These are phyloP conservation scores for Diaporthe sp. DNA, from an alignment of 2,329 filamentous ascomycete species.

Conservation along the genomic window DNA sequence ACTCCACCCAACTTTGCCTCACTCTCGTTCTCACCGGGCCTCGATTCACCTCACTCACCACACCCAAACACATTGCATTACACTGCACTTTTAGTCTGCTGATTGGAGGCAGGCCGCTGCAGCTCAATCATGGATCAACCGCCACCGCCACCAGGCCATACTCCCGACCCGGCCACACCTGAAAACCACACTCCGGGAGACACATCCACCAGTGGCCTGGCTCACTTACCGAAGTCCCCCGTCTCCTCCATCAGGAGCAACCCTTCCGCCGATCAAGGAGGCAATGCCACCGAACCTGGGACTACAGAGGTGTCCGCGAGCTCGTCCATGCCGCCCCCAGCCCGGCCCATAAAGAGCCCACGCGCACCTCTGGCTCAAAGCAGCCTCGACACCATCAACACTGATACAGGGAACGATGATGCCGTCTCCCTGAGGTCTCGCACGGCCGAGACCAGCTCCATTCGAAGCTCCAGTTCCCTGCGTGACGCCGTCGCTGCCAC, in stretches of 20 bases:
- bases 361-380: slow-evolving; percentile 57
- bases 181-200: slow-evolving; percentile 13
- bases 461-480: slow-evolving; percentile 27
- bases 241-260: slow-evolving; percentile 53
- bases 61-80: background rate
- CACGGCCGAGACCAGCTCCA: slow-evolving; percentile 10
- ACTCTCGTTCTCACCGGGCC: background rate
- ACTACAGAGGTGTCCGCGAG: slow-evolving; percentile 71
- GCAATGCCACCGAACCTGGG: slow-evolving; percentile 65
- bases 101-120: background rate
- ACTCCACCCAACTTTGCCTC: slow-evolving; percentile 6
- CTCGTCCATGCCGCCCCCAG: slow-evolving; percentile 72
- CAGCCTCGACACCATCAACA: slow-evolving; percentile 59
- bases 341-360: slow-evolving; percentile 58
- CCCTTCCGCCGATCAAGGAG: slow-evolving; percentile 63
- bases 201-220: slow-evolving; percentile 44
- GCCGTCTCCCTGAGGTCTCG: slow-evolving; percentile 44
- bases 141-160: slow-evolving; percentile 30
- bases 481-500: slow-evolving; percentile 18
- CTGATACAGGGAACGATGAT: slow-evolving; percentile 58
- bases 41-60: background rate
- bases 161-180: background rate
- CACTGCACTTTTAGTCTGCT: background rate
- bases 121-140: slow-evolving; percentile 34
- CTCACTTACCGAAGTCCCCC: slow-evolving; percentile 59